Conservation (phyloP, 176 grass and related monocot genomes). For the Lolium rigidum region DNA sequence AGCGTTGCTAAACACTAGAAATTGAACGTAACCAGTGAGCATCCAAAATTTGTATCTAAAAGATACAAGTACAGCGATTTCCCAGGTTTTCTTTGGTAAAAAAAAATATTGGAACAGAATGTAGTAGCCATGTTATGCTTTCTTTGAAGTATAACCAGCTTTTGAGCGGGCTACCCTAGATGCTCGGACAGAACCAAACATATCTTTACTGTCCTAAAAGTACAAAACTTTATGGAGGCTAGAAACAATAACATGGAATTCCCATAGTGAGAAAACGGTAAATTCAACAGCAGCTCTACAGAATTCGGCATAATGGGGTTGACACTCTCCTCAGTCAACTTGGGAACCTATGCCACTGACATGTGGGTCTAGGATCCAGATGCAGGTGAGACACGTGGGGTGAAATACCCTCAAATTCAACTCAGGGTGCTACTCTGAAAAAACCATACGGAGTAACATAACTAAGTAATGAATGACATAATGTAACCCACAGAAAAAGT, state of each 20-base stretch:
- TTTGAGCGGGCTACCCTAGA: not conserved
- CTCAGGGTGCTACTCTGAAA: not conserved
- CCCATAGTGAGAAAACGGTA: not conserved
- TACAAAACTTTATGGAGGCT: constrained; percentile 1
- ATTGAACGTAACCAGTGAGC: not conserved
- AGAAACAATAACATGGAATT: not conserved
- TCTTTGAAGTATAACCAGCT: not conserved
- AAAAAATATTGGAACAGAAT: not conserved
- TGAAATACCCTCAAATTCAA: not conserved
- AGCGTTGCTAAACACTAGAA: not conserved
- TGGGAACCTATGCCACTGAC: not conserved
- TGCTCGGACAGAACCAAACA: not conserved
- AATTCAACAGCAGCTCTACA: not conserved
- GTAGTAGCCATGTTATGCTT: not conserved
- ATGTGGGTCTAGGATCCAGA: not conserved
- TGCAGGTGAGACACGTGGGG: not conserved
- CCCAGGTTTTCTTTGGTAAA: constrained; percentile 18
- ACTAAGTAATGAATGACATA: no score
- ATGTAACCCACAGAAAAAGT: not conserved
- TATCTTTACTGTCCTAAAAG: not conserved
- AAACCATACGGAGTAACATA: not conserved
- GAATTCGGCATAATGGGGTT: not conserved
- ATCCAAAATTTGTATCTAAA: not conserved
- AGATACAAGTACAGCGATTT: not conserved
- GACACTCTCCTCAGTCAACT: not conserved